Evolutionary conservation across 768 basidiomycete species (phyloP).

Genomic region (Fomitopsis pulvina): DNA sequence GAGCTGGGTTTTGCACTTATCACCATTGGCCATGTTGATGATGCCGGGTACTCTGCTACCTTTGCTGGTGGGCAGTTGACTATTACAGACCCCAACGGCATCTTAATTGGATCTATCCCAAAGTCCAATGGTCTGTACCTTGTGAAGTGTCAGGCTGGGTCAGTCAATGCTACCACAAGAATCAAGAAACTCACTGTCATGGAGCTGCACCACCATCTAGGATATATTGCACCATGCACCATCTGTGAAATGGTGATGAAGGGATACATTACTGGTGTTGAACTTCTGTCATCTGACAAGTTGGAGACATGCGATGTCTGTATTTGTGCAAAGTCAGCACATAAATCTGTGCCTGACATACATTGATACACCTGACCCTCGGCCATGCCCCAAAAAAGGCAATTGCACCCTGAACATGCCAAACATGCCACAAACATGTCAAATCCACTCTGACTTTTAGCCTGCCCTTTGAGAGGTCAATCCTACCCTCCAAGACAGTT

Average conservation of each 20-base stretch:
- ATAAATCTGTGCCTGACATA: conserved; percentile 13
- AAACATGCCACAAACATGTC: no score
- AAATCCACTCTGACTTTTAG: no score
- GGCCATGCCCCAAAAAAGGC: no score
- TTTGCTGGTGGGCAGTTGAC: conserved; percentile 11
- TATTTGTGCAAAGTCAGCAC: conserved; percentile 22
- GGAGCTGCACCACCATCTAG: conserved; percentile 27
- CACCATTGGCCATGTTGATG: conserved; percentile 12
- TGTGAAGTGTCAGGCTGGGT: background rate
- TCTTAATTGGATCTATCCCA: conserved; percentile 12
- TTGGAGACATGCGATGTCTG: conserved; percentile 34
- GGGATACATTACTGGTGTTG: conserved; percentile 26
- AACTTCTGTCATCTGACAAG: conserved; percentile 8
- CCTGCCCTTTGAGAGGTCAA: no score
- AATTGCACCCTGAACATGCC: no score
- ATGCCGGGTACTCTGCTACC: conserved; percentile 9
- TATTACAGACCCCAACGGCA: conserved; percentile 1
- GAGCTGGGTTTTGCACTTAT: conserved; percentile 17
- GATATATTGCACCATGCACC: conserved; percentile 24
- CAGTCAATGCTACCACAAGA: background rate
- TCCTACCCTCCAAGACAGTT: no score
- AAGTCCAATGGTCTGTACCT: conserved; percentile 17
- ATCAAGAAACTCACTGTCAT: background rate
- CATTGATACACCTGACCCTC: no score
- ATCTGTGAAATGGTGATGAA: conserved; percentile 20